These are phyloP conservation scores for Aspergillus arachidicola DNA, from an alignment of 2,329 filamentous ascomycete species.

Conservation along the genomic window DNA sequence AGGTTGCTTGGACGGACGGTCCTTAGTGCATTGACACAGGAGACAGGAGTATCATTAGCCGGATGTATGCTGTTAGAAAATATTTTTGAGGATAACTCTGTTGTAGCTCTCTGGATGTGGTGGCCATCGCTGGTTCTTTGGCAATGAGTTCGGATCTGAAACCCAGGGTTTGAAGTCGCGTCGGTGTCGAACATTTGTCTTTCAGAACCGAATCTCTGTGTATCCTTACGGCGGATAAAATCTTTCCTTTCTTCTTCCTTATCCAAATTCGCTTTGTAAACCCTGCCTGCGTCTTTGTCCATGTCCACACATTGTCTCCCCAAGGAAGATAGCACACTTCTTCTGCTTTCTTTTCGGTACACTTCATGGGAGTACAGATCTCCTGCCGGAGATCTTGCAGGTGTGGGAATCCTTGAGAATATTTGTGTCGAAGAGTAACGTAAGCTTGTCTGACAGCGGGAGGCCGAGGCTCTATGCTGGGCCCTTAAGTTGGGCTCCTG, in stretches of 20 bases:
- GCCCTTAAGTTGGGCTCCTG: not conserved
- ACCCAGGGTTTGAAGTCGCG: not conserved
- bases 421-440: not conserved
- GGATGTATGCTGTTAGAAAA: not conserved
- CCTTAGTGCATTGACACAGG: not conserved
- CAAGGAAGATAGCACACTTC: conserved; percentile 17
- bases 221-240: not conserved
- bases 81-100: not conserved
- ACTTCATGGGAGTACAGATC: conserved; percentile 17
- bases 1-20: not conserved
- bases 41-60: not conserved
- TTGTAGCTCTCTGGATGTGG: not conserved
- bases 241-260: not conserved
- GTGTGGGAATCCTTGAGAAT: conserved; percentile 20
- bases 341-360: conserved; percentile 19
- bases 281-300: not conserved
- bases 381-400: conserved; percentile 8
- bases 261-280: not conserved
- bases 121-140: not conserved
- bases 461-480: not conserved
- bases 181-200: not conserved
- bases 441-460: conserved; percentile 8
- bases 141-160: not conserved
- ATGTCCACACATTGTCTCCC: conserved; percentile 6
- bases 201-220: not conserved